These are phyloP conservation scores for Fusarium drepaniforme DNA, from an alignment of 2,329 filamentous ascomycete species.

Conservation along the genomic window DNA sequence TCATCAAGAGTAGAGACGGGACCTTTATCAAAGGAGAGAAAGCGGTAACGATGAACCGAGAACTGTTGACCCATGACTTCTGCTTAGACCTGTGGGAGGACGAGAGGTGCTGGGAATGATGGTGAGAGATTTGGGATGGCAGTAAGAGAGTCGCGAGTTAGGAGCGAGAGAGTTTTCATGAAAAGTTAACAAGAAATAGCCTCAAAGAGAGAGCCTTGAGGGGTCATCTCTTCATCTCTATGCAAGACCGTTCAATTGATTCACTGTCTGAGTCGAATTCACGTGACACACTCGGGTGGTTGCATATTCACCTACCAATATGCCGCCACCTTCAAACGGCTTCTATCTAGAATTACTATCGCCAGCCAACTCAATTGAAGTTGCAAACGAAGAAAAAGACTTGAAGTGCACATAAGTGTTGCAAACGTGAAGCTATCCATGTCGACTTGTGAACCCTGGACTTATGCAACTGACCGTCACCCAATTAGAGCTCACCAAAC, in stretches of 20 bases:
- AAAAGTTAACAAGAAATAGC: not conserved
- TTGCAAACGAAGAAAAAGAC: not conserved
- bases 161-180: too few species aligned
- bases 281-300: not conserved
- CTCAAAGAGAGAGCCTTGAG: not conserved
- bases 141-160: not conserved
- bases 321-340: not conserved
- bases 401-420: not conserved
- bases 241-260: not conserved
- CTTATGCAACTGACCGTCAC: not conserved
- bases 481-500: not conserved
- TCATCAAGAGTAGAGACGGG: not conserved
- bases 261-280: not conserved
- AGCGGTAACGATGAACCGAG: not conserved
- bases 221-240: not conserved
- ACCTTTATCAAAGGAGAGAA: not conserved
- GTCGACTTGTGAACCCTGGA: not conserved
- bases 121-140: not conserved
- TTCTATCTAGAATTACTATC: not conserved
- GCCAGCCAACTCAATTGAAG: not conserved
- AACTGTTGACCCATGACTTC: not conserved
- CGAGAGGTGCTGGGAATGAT: not conserved
- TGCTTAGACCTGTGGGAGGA: not conserved
- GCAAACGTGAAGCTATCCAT: not conserved
- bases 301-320: not conserved